Base-by-base conservation (phyloP, 2,329 filamentous ascomycete species). In the Diaporthe sp. region DNA sequence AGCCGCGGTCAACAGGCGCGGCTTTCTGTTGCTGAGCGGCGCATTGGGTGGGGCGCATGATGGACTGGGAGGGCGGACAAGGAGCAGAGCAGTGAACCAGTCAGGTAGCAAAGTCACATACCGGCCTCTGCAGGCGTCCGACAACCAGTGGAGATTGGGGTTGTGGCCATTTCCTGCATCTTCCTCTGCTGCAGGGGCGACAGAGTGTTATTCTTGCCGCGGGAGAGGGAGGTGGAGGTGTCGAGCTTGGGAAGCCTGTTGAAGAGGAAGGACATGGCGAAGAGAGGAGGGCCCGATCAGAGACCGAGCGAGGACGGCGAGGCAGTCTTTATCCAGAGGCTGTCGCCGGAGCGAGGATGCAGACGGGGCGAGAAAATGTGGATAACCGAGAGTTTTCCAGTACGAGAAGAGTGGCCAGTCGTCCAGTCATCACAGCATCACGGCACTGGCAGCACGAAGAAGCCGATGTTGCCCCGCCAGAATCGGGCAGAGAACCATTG, bases 101-200 rank as follows among this genome's bases (percentile, higher is more conserved):
- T 37, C 62, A 68, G 62, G 62, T 51, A 51, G 46, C 46, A 49
- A 51, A 22, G 55, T 22, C 0, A 89, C 89, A 81, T 88, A 92
- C 91, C 90, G 79, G 91, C 91, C 87, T 92, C 90, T 86, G 91
- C 89, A 82, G 90, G 88, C 84, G 89, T 91, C 81, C 87, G 87
- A 82, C 92, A 88, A 82, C 85, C 74, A 77, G 72, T 72, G 72
- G 58, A 49, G 12, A 68, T 77, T 79, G 80, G 79, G 82, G 82
- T 82, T 75, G 72, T 72, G 37, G 87, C 85, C 87, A 88, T 88
- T 70, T 78, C 71, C 58, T 73, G 71, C 58, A 65, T 73, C 55
- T 57, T 73, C 71, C 58, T 73, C 65, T 55, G 49, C 65, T 69
- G 65, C 65, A 55, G 37, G n/a, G 65, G 65, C 65, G 65, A 69